Base-by-base conservation (phyloP, 2,329 filamentous ascomycete species). In the Penicillium hordei region DNA sequence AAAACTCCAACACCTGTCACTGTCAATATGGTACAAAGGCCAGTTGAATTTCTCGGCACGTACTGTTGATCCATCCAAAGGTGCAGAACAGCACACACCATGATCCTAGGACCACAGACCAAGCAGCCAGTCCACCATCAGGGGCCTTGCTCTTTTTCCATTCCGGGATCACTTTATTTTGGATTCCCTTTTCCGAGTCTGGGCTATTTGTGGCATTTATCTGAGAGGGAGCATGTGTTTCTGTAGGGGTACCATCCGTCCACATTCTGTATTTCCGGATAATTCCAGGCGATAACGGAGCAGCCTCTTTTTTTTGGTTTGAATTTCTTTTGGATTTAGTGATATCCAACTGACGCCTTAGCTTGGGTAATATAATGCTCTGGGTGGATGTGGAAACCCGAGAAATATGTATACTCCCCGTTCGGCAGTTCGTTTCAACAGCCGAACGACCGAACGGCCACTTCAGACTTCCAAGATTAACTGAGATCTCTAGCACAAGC, bases 101-200 rank as follows among this genome's bases (percentile, higher is more conserved):
- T 2, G 71, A 72, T 15, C 79, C 80, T 1, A 77, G 62, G 64
- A 86, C 82, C 2, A 81, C 80, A 15, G 85, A 72, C 83, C 84
- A 87, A 7, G 86, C 85, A 5, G 44, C 40, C 4, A 59, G 21
- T 2, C 60, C 62, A 5, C 59, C 60, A 55, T 63, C 62, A 23
- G 58, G 62, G 6, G 52, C 48, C n/a, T n/a, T 40, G 19, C 12
- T 21, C 38, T 40, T 40, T 40, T 55, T 17, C 33, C 33, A 17
- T 17, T 34, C 13, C 15, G 33, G 15, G 33, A 34, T 34, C 1
- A 34, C 33, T 34, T 34, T 6, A 7, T 4, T 17, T 7, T 34
- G 33, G 17, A 15, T 17, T 3, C 8, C 8, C 3, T 34, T 33
- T 33, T 33, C 31, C 31, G 12, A 33, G 31, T 33, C 31, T 33